These are phyloP conservation scores for Hanseniaspora valbyensis DNA, from an alignment of 805 yeast species.

Conservation along the genomic window DNA sequence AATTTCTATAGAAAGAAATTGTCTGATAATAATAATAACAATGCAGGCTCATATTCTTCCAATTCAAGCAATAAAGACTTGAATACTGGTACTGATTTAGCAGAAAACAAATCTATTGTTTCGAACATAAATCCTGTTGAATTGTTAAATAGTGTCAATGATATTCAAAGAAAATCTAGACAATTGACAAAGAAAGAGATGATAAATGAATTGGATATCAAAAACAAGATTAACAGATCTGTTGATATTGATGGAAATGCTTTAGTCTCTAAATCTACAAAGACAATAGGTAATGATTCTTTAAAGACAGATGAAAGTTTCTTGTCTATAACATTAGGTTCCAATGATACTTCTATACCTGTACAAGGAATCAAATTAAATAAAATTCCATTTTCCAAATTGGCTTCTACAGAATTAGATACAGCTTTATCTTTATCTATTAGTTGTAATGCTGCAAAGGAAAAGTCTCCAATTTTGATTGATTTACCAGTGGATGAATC, in stretches of 20 bases:
- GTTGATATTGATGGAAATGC: conserved; percentile 1
- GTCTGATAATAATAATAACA: background rate
- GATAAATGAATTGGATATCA: conserved; percentile 14
- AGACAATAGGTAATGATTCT: conserved; percentile 76
- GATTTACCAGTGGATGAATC: conserved; percentile 79
- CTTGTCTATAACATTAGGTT: conserved; percentile 73
- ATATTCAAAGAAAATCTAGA: conserved; percentile 4
- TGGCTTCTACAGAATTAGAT: conserved; percentile 73
- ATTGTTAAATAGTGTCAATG: conserved; percentile 5
- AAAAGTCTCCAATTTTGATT: conserved; percentile 48
- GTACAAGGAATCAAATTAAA: conserved; percentile 55
- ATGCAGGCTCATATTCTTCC: background rate
- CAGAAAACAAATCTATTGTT: background rate
- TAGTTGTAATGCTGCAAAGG: conserved; percentile 29
- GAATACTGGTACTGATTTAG: background rate
- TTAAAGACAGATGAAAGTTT: conserved; percentile 54
- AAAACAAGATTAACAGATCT: conserved; percentile 10
- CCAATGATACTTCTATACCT: conserved; percentile 60
- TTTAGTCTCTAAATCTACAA: conserved; percentile 40
- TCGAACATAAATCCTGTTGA: conserved; percentile 1
- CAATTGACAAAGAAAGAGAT: conserved; percentile 9
- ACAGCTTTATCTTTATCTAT: conserved; percentile 73
- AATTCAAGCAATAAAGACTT: background rate
- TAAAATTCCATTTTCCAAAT: conserved; percentile 62
- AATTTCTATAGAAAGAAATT: background rate